Evolutionary conservation across 345 rosid species (phyloP), one percentile per base, ranked within the genome.

Genomic region (Eucalyptus marginata): DNA sequence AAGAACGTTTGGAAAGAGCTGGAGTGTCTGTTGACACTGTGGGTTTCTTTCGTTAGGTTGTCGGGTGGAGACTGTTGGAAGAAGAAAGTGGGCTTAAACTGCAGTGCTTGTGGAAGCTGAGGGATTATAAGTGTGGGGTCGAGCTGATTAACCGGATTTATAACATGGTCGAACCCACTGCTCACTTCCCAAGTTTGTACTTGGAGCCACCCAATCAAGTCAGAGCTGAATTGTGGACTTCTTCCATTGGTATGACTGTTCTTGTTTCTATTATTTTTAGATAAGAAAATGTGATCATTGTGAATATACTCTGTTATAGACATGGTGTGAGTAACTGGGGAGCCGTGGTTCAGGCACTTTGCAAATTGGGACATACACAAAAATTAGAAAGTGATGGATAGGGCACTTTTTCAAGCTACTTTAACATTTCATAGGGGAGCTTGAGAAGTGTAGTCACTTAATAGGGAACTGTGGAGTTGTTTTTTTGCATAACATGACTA

Each of bases 41-140:
- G 56, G 56, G n/a, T 59, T 66, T 86, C 46, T 54, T 47, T 68
- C 49, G 13, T 86, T 86, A 96, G 99, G 96, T 98, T 84, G 44
- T 97, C 79, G 99, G 99, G 27, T 98, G 99, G 99, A 97, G 98
- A 89, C 91, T 98, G 50, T 89, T 96, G 91, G 98, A 96, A 13
- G 95, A 93, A 90, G 95, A 93, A 50, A 94, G 94, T 3, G 95
- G 97, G 59, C 91, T 95, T 46, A 96, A 95, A 86, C 95, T 98
- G 59, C 97, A 94, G 87, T 97, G 99, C 91, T 89, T 94, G 92
- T 98, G 99, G 99, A 98, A 94, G 89, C 90, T 98, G 90, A 93
- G 96, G 89, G 98, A 96, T 91, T 96, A 91, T 56, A 91, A 92
- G 85, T 94, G 96, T 56, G 98, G 97, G 83, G 95, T 96, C 90